These are phyloP conservation scores for Cyclocybe aegerita DNA, from an alignment of 768 basidiomycete species.

Conservation along the genomic window DNA sequence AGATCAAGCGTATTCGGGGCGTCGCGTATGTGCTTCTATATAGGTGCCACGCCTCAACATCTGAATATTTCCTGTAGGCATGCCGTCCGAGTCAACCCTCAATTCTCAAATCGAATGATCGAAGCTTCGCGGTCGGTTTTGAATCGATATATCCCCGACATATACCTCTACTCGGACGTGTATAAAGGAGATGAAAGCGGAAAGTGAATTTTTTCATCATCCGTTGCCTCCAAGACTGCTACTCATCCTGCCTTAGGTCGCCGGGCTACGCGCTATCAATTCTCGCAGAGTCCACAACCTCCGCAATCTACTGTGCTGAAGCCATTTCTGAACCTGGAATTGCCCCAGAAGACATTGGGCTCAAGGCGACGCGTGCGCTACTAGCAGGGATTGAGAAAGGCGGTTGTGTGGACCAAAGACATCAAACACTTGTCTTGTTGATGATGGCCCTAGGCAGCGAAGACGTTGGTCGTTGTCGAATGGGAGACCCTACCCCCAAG, in stretches of 20 bases:
- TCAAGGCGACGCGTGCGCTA: slow-evolving; percentile 76
- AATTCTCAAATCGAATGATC: slow-evolving; percentile 97
- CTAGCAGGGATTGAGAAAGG: slow-evolving; percentile 77
- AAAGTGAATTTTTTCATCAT: slow-evolving; percentile 58
- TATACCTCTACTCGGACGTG: slow-evolving; percentile 97
- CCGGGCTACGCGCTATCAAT: slow-evolving; percentile 94
- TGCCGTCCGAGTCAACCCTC: slow-evolving; percentile 94
- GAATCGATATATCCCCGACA: slow-evolving; percentile 96
- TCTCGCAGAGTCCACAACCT: slow-evolving; percentile 90
- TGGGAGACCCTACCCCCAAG: slow-evolving; percentile 80
- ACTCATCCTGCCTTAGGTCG: slow-evolving; percentile 55
- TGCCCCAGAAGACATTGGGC: slow-evolving; percentile 90
- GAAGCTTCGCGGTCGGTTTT: slow-evolving; percentile 90
- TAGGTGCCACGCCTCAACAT: background rate
- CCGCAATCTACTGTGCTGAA: slow-evolving; percentile 85
- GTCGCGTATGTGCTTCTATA: slow-evolving; percentile 69
- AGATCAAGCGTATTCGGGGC: slow-evolving; percentile 92
- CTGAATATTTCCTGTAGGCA: slow-evolving; percentile 52
- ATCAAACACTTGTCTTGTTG: slow-evolving; percentile 82
- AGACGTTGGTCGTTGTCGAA: slow-evolving; percentile 87
- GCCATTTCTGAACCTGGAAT: slow-evolving; percentile 79
- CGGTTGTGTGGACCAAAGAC: slow-evolving; percentile 89
- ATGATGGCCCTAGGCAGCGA: slow-evolving; percentile 98
- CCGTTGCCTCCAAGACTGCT: background rate
- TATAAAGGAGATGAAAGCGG: slow-evolving; percentile 98